Evolutionary conservation across 148 eudicot species (phyloP), one percentile per base, ranked within the genome.

Genomic region (Cornus controversa): DNA sequence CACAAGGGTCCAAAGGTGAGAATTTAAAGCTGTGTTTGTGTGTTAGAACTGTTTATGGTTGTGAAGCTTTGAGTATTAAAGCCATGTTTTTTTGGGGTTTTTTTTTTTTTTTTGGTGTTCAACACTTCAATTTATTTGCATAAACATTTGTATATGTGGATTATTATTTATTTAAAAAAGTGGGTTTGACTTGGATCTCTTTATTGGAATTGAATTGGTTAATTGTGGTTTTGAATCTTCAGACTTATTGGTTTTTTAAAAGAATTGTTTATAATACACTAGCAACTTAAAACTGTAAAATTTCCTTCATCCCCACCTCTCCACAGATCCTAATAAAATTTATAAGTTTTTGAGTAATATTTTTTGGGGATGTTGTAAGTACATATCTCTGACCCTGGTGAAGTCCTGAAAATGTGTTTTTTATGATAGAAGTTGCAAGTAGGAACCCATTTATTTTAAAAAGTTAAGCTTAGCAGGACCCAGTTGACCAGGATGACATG

Each of bases 1-100:
- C 60, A 18, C 31, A 42, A 26, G 34, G 74, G 2, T 26, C 71
- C 18, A 78, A 72, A 71, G 77, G 72, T 78, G 28, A 67, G 20
- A 67, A 24, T 54, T 75, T 74, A 36, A 54, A 14, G 20, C 20
- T 54, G 22, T 54, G 20, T n/a, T n/a, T 60, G 25, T 60, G 10
- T 31, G 34, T 31, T 31, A 31, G n/a, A 31, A 31, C 34, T 31
- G 34, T 40, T 40, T 60, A n/a, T 18, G 20, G 8, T 60, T 60
- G 24, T 60, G 25, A 60, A 60, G 24, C 20, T 60, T 60, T 60
- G 64, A 50, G 57, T 60, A 60, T 60, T 60, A 18, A 60, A 60
- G 64, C 64, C 22, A 1, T 60, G 64, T 60, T 22, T 60, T 4
- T 5, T 54, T 14, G 50, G 50, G 50, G 18, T 4, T 14, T 54